Percentiles rank a stretch among this genome's conserved stretches.
Evolutionary conservation across 805 yeast species (phyloP).

Genomic region (Hanseniaspora jakobsenii): DNA sequence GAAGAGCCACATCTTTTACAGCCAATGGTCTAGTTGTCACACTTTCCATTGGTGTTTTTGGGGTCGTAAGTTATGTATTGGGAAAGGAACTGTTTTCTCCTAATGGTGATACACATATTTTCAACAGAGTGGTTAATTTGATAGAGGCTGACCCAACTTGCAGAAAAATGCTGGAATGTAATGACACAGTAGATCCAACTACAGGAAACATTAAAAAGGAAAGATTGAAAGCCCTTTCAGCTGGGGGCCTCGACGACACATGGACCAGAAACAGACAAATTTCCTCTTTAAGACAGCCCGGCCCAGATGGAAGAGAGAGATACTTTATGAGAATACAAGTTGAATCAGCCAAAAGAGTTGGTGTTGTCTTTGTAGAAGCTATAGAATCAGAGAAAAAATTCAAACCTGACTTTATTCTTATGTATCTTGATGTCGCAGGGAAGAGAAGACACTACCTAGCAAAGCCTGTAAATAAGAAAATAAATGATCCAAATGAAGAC

Average conservation of each 20-base stretch:
- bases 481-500: conserved; percentile 22
- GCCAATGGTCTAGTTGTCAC: conserved; percentile 50
- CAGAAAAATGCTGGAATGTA: conserved; percentile 44
- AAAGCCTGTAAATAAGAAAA: conserved; percentile 44
- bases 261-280: conserved; percentile 88
- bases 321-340: conserved; percentile 77
- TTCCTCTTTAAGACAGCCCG: conserved; percentile 47
- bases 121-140: conserved; percentile 70
- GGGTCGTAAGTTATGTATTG: conserved; percentile 58
- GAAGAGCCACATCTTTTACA: conserved; percentile 49
- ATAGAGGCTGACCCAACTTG: conserved; percentile 57
- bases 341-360: conserved; percentile 54
- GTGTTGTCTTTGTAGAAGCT: conserved; percentile 70
- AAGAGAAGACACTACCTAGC: conserved; percentile 56
- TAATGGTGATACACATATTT: conserved; percentile 81
- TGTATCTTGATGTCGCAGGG: conserved; percentile 67
- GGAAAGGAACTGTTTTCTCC: conserved; percentile 76
- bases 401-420: conserved; percentile 56
- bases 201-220: conserved; percentile 31
- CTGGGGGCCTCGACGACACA: conserved; percentile 46
- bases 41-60: conserved; percentile 58
- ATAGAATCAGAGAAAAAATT: conserved; percentile 47
- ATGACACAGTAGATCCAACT: conserved; percentile 23
- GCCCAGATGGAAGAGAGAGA: conserved; percentile 68
- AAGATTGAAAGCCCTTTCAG: conserved; percentile 76